These are phyloP conservation scores for Hypoxylon intermedium DNA, from an alignment of 495 filamentous ascomycete species.

Conservation along the genomic window DNA sequence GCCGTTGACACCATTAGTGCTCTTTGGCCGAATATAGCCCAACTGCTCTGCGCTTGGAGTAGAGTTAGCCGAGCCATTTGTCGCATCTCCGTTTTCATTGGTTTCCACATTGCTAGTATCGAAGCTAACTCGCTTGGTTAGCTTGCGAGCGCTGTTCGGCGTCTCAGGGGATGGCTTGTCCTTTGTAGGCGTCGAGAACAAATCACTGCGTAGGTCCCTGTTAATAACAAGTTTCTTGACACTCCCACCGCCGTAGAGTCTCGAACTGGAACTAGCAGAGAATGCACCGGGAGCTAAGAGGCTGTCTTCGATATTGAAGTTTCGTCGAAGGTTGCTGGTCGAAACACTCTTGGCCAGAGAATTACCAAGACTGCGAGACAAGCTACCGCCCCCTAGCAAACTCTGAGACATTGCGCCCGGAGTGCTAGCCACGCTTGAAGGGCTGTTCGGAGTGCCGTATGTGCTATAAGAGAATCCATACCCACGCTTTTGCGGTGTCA, in stretches of 20 bases:
- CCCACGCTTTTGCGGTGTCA: conserved; percentile 81
- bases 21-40: conserved; percentile 67
- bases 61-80: conserved; percentile 53
- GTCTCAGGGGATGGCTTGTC: conserved; percentile 50
- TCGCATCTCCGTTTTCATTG: conserved; percentile 48
- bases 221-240: conserved; percentile 92
- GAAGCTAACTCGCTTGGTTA: conserved; percentile 90
- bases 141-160: conserved; percentile 61
- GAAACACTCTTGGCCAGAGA: conserved; percentile 68
- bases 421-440: conserved; percentile 69
- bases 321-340: conserved; percentile 67
- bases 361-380: conserved; percentile 51
- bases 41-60: conserved; percentile 66
- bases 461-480: conserved; percentile 91
- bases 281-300: conserved; percentile 87
- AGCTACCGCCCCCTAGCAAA: conserved; percentile 69
- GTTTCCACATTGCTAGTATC: conserved; percentile 64
- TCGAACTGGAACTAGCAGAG: conserved; percentile 68
- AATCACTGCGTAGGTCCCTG: conserved; percentile 78
- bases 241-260: conserved; percentile 64
- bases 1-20: conserved; percentile 60
- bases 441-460: conserved; percentile 81
- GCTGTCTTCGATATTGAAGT: conserved; percentile 70
- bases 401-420: conserved; percentile 70
- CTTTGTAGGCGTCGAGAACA: conserved; percentile 67